These are phyloP conservation scores for Penicillium goetzii DNA, from an alignment of 495 filamentous ascomycete species.

Conservation along the genomic window DNA sequence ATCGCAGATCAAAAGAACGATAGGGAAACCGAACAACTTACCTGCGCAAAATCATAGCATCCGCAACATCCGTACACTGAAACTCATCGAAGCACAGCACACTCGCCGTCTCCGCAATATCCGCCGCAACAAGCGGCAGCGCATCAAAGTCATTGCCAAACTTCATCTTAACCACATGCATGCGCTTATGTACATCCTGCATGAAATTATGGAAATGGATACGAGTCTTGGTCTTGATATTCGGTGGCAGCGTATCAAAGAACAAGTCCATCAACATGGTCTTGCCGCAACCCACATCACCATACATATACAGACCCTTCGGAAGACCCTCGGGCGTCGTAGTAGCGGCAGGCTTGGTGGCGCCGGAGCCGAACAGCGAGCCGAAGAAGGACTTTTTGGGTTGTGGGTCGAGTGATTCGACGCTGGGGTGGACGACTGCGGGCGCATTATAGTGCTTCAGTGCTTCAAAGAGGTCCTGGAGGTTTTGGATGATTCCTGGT, in stretches of 20 bases:
- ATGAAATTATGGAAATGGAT: slow-evolving; percentile 99
- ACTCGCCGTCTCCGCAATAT: slow-evolving; percentile 81
- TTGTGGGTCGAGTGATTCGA: slow-evolving; percentile 44
- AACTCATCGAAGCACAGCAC: slow-evolving; percentile 99
- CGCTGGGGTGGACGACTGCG: slow-evolving; percentile 72
- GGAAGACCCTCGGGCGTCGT: slow-evolving; percentile 75
- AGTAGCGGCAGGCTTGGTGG: slow-evolving; percentile 32
- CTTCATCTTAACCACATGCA: slow-evolving; percentile 87
- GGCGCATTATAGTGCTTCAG: slow-evolving; percentile 74
- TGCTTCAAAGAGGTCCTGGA: slow-evolving; percentile 88
- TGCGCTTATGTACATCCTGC: slow-evolving; percentile 93
- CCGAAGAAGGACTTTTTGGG: slow-evolving; percentile 70
- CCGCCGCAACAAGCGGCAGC: slow-evolving; percentile 88
- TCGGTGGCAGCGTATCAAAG: slow-evolving; percentile 85
- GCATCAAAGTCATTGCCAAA: slow-evolving; percentile 91
- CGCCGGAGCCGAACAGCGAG: slow-evolving; percentile 64
- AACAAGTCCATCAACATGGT: slow-evolving; percentile 99
- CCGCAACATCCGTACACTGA: slow-evolving; percentile 97
- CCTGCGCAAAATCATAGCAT: slow-evolving; percentile 95
- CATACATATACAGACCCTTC: slow-evolving; percentile 91
- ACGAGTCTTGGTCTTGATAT: slow-evolving; percentile 83
- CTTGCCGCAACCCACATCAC: slow-evolving; percentile 97
- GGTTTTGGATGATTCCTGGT: slow-evolving; percentile 78
- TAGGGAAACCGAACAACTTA: slow-evolving; percentile 29
- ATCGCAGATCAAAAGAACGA: not conserved